Base-by-base conservation (phyloP, 2,329 filamentous ascomycete species). In the Chaetomium strumarium region DNA sequence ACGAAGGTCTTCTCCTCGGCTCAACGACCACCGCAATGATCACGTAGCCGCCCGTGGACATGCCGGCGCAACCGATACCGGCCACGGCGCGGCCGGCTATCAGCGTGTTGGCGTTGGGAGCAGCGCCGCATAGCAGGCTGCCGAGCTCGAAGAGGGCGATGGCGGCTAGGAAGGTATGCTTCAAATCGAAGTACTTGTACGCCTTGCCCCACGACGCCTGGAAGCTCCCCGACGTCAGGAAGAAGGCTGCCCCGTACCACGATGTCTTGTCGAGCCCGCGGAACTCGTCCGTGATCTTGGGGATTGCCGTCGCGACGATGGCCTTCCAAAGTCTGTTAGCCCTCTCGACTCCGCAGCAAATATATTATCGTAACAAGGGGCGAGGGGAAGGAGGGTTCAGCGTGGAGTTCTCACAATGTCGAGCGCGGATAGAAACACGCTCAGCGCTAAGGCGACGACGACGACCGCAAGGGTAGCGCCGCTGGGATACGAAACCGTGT, bases 181-280 rank as follows among this genome's bases (percentile, higher is more conserved):
- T 59, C 8, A 58, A 42, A 1, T 53, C 51, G 36, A 58, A 59
- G 51, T 57, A 58, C 43, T 57, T 55, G 53, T 52, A 59, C 2
- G 50, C 46, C 41, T 58, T 57, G 43, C 57, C 57, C 55, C 55
- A 59, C 4, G 48, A 53, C n/a, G 49, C 51, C 49, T 59, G 57
- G 49, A 58, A 57, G 34, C 52, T 55, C 6, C 57, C 55, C 17
- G 54, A 31, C 1, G 57, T 58, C 59, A 60, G 58, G 49, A 61
- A 60, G 50, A 61, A 61, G 13, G 59, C 59, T 1, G 59, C 57
- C 12, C 59, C 55, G 47, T 61, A 61, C 59, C 59, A 61, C 8
- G 52, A 55, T 7, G 60, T 56, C 5, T 61, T 55, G 3, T 48
- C 52, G 10, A 61, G 55, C 11, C 55, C 53, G n/a, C 46, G 37